These are phyloP conservation scores for Conticribra guillardii DNA, from an alignment of 108 stramenopile species.

Conservation along the genomic window DNA sequence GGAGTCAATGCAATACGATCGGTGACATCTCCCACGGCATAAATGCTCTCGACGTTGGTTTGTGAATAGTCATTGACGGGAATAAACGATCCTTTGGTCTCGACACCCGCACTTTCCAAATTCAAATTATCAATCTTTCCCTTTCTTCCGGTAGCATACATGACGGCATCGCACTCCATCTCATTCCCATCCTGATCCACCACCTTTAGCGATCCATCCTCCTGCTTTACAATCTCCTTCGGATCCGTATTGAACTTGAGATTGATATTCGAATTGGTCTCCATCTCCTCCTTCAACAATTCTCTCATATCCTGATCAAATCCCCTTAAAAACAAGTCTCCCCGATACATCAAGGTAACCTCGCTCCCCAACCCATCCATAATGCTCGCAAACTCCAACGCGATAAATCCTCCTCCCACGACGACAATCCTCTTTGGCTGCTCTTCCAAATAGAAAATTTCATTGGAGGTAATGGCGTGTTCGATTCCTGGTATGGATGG, in stretches of 20 bases:
- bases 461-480: conserved; percentile 84
- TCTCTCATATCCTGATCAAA: conserved; percentile 81
- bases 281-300: conserved; percentile 73
- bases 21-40: conserved; percentile 86
- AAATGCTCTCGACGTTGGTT: conserved; percentile 64
- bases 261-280: conserved; percentile 55
- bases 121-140: conserved; percentile 71
- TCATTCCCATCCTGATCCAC: conserved; percentile 57
- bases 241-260: conserved; percentile 74
- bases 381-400: conserved; percentile 88
- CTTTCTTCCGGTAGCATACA: conserved; percentile 79
- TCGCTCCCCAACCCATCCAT: conserved; percentile 88
- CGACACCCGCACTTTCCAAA: conserved; percentile 66
- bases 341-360: conserved; percentile 82
- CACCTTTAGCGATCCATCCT: conserved; percentile 58
- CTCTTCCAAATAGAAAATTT: conserved; percentile 83
- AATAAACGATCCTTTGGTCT: conserved; percentile 47
- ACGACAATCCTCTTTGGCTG: conserved; percentile 84
- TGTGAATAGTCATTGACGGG: conserved; percentile 67
- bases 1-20: conserved; percentile 91
- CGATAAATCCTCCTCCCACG: conserved; percentile 94
- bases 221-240: conserved; percentile 59
- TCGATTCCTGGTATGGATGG: conserved; percentile 81
- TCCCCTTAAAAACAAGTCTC: conserved; percentile 63
- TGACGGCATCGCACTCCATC: conserved; percentile 71